A percentile compares a stretch with the other conserved stretches of the same genome.
These are phyloP conservation scores for Fusarium foetens DNA, from an alignment of 2,329 filamentous ascomycete genomes.

Conservation along the genomic window DNA sequence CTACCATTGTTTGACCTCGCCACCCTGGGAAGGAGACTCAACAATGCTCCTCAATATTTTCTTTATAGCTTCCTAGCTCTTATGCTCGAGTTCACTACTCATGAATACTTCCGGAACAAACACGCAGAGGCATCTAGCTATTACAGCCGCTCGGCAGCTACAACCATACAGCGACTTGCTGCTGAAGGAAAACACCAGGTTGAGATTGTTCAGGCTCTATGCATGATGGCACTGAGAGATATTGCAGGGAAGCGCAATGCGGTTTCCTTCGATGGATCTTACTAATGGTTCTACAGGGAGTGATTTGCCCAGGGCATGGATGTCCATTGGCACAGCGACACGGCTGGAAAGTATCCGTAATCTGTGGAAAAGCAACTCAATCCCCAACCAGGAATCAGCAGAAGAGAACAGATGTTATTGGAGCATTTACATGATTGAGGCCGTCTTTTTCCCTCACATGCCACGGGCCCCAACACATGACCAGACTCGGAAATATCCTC, in stretches of 20 bases:
- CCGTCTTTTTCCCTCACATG: slow-evolving; percentile 1
- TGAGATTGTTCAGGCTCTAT: not conserved
- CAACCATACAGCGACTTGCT: not conserved
- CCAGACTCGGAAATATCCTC: not conserved
- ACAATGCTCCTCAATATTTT: not conserved
- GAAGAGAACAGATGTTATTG: not conserved
- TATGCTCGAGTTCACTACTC: not conserved
- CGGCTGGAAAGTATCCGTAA: not conserved
- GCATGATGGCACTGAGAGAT: not conserved
- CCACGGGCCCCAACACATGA: not conserved
- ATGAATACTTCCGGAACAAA: not conserved
- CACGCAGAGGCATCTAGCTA: not conserved
- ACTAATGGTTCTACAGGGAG: not conserved
- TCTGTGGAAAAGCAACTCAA: not conserved
- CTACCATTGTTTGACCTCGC: slow-evolving; percentile 1
- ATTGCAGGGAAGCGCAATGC: not conserved
- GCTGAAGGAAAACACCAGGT: not conserved
- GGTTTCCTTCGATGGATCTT: accelerated
- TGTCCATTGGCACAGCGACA: not conserved
- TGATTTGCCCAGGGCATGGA: slow-evolving; percentile 7
- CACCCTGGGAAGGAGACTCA: not conserved
- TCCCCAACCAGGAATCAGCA: accelerated
- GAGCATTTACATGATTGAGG: slow-evolving; percentile 5
- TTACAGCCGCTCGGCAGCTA: not conserved
- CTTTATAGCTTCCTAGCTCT: not conserved